phyloP scores from a whole-genome alignment of 768 basidiomycete genomes.

The Leccinum disarticulatum region DNA sequence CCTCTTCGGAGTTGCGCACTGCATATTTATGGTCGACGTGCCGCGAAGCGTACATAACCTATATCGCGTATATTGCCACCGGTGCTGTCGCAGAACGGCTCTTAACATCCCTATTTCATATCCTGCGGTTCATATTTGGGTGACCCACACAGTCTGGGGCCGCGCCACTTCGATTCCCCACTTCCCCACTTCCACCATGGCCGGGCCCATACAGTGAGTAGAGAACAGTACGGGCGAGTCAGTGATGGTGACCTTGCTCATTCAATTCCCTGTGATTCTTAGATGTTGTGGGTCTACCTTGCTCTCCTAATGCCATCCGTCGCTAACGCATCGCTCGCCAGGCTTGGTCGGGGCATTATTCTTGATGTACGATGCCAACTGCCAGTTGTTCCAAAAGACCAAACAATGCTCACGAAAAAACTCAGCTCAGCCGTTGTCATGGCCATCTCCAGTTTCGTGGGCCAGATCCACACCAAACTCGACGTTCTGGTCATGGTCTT shows the following conservation, averaged over 20 bases:
- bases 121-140: too few species aligned
- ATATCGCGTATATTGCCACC: too few species aligned
- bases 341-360: constrained; percentile 23
- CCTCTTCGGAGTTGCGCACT: too few species aligned
- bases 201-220: constrained; percentile 19
- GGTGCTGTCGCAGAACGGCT: too few species aligned
- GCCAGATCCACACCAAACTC: constrained; percentile 16
- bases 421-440: constrained; percentile 20
- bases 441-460: constrained; percentile 10
- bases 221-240: neutral
- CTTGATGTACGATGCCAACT: constrained; percentile 13
- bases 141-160: too few species aligned
- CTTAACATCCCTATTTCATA: too few species aligned
- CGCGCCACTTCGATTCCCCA: neutral
- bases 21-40: too few species aligned
- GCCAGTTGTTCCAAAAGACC: neutral
- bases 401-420: neutral
- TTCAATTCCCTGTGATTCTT: neutral
- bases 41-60: too few species aligned
- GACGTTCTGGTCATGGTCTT: constrained; percentile 16
- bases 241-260: neutral
- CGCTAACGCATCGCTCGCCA: constrained; percentile 1
- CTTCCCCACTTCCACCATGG: constrained; percentile 6
- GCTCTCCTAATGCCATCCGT: neutral
- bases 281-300: constrained; percentile 20